Evolutionary conservation across 768 basidiomycete genomes (phyloP).

Genomic region (Mycena galericulata): DNA sequence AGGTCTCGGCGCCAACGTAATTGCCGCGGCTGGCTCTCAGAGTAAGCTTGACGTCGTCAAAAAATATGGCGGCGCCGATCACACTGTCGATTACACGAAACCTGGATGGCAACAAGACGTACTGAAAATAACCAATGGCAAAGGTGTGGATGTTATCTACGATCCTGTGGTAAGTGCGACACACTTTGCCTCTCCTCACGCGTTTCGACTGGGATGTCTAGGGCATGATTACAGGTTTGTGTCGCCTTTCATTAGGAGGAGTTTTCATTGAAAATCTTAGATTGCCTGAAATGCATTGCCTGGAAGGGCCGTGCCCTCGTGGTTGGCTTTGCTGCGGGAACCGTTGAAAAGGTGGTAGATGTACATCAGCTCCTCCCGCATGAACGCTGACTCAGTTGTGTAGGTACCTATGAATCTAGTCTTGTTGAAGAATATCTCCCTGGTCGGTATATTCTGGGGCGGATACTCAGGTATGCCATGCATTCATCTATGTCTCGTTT

Average conservation of each 20-base stretch:
- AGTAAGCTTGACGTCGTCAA: slow-evolving; percentile 85
- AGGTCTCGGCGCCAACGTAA: slow-evolving; percentile 94
- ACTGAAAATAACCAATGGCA: slow-evolving; percentile 81
- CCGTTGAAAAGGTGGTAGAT: slow-evolving; percentile 88
- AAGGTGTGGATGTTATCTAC: slow-evolving; percentile 88
- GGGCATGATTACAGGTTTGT: slow-evolving; percentile 34
- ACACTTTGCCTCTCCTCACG: background rate
- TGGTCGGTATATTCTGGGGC: slow-evolving; percentile 70
- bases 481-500: background rate
- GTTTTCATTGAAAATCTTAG: slow-evolving; percentile 49
- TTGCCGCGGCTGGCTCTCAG: slow-evolving; percentile 88
- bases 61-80: slow-evolving; percentile 84
- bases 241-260: background rate
- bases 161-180: slow-evolving; percentile 80
- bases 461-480: slow-evolving; percentile 6
- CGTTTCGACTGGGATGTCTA: background rate
- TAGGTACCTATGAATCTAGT: slow-evolving; percentile 89
- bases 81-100: slow-evolving; percentile 81
- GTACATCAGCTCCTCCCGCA: too few species aligned
- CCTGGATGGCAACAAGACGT: slow-evolving; percentile 93
- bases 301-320: slow-evolving; percentile 95
- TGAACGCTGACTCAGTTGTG: slow-evolving; percentile 1
- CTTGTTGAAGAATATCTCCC: slow-evolving; percentile 85
- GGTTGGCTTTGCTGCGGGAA: slow-evolving; percentile 91
- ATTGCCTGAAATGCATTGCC: slow-evolving; percentile 90